Evolutionary conservation across 352 stramenopile species (phyloP).

Genomic region (Blastocystis sp.): DNA sequence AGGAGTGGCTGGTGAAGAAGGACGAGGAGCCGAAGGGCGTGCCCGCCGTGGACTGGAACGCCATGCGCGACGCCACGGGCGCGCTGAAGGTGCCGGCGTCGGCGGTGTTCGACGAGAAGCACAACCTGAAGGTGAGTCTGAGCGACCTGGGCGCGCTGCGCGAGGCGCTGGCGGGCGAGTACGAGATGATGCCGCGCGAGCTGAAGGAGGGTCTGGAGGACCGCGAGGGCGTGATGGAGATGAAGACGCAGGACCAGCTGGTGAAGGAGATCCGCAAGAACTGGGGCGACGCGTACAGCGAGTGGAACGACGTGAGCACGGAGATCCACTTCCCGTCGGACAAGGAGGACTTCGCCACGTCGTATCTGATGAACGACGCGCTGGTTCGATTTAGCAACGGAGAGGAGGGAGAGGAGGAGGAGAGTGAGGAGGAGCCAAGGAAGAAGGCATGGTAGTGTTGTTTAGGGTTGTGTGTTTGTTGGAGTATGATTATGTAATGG

Average conservation of each 20-base stretch:
- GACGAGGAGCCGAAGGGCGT: neutral
- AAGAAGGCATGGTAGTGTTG: neutral
- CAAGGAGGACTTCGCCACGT: neutral
- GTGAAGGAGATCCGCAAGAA: conserved; percentile 4
- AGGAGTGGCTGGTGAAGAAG: conserved; percentile 20
- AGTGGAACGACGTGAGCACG: neutral
- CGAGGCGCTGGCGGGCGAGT: conserved; percentile 13
- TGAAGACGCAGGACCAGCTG: conserved; percentile 4
- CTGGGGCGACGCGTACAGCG: neutral
- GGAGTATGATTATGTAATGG: neutral
- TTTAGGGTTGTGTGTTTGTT: neutral
- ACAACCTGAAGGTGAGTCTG: conserved; percentile 2
- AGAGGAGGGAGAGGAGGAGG: neutral
- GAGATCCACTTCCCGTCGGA: conserved; percentile 14
- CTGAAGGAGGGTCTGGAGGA: neutral
- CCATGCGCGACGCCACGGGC: too few relatives aligned
- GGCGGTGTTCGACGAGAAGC: neutral
- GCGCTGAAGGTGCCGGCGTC: neutral
- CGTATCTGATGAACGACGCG: neutral
- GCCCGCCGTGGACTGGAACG: neutral
- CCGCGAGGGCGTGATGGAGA: neutral
- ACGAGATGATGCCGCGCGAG: neutral
- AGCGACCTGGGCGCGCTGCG: neutral
- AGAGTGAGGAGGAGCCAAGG: neutral
- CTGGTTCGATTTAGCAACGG: neutral